Conservation (phyloP, 2,329 filamentous ascomycete genomes). For the Myrmaecium sp. region DNA sequence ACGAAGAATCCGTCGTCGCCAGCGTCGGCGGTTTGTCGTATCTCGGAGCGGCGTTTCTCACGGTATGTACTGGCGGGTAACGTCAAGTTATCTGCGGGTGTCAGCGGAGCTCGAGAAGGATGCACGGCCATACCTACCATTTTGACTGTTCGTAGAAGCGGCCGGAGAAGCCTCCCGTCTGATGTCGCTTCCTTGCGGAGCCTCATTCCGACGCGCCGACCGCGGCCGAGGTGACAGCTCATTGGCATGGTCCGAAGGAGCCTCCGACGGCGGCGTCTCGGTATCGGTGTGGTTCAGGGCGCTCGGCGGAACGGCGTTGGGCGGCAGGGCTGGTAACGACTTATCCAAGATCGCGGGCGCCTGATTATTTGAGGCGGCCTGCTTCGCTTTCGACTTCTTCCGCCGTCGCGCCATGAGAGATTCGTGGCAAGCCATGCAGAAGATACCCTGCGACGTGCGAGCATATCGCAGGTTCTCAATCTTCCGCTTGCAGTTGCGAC, state of each 20-base stretch:
- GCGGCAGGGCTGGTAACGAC: constrained; percentile 77
- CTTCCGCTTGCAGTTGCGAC: constrained; percentile 95
- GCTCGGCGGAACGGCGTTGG: constrained; percentile 44
- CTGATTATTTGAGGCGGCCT: constrained; percentile 22
- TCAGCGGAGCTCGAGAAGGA: constrained; percentile 7
- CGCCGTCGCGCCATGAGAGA: constrained; percentile 82
- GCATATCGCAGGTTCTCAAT: constrained; percentile 98
- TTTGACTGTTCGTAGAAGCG: constrained; percentile 13
- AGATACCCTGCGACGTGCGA: constrained; percentile 92
- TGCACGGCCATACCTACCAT: constrained; percentile 13
- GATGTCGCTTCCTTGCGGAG: constrained; percentile 5
- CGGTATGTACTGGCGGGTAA: constrained; percentile 63
- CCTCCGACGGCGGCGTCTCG: constrained; percentile 40
- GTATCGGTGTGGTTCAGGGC: constrained; percentile 41
- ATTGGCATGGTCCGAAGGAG: constrained; percentile 49
- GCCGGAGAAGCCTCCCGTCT: constrained; percentile 21
- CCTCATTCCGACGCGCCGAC: constrained; percentile 8
- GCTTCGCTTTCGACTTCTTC: constrained; percentile 56
- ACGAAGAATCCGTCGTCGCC: constrained; percentile 39
- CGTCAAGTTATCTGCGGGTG: constrained; percentile 39
- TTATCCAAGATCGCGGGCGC: constrained; percentile 64
- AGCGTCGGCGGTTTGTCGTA: constrained; percentile 41
- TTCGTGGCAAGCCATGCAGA: constrained; percentile 98
- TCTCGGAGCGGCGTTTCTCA: constrained; percentile 56
- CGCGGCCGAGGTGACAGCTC: constrained; percentile 45